Evolutionary conservation across 257 asterid genomes (phyloP), one percentile per base, ranked within the genome.

Genomic region (Buddleja alternifolia): DNA sequence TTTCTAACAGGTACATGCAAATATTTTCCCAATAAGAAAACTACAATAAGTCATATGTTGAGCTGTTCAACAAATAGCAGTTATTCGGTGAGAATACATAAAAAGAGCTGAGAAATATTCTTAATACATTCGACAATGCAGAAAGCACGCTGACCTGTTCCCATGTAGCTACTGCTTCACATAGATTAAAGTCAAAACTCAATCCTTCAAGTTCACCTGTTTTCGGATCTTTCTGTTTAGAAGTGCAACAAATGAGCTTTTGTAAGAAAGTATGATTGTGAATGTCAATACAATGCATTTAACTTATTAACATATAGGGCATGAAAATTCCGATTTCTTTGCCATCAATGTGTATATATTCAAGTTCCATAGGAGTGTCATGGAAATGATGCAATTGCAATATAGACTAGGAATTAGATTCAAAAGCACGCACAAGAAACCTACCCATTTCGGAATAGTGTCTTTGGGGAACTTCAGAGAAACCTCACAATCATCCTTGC

Each of bases 111-210:
- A 63, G 0, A 34, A 12, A 15, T 5, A 32, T 25, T 24, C 36
- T 63, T 7, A 16, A 32, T 44, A 44, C 3, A n/a, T 57, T 23
- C 24, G 45, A 20, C 7, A 15, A 37, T 15, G 40, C 44, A 23
- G 44, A 71, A 46, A 60, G 34, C 45, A 62, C 32, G 69, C 86
- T 77, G 83, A 94, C 99, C 99, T 94, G 97, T 73, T 94, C 97
- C 99, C 99, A 94, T 73, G 95, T 87, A 70, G 99, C 95, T 66
- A 94, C 93, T 67, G 99, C 99, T 82, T 94, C 99, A 73, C 99
- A 94, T 42, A 94, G 86, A 72, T 91, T 82, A 61, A 85, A 81
- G 24, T 71, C 81, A 77, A 71, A 94, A 40, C 89, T 78, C 77
- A 94, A 63, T 58, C 95, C 95, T 81, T 94, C 99, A 66, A 85